phyloP scores from a whole-genome alignment of 345 rosid genomes.

The Salix koriyanagi region DNA sequence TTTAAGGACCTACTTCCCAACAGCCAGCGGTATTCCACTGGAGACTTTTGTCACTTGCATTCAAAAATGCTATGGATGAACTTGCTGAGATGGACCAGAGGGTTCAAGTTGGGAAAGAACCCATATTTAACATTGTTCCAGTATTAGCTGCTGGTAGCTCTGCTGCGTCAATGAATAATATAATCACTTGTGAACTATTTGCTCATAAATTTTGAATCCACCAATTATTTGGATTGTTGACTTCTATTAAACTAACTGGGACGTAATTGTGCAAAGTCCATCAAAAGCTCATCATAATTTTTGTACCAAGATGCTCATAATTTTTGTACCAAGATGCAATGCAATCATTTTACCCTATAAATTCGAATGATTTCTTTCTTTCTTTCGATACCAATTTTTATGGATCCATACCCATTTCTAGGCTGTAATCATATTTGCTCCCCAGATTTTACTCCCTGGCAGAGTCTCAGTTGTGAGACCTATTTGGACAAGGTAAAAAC shows the following conservation, averaged over 20 bases:
- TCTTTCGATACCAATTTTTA: neutral
- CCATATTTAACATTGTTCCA: constrained; percentile 59
- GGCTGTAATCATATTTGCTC: neutral
- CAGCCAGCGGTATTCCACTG: constrained; percentile 37
- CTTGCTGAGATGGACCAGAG: constrained; percentile 37
- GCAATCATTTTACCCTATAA: neutral
- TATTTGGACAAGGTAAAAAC: neutral
- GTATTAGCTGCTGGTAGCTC: constrained; percentile 61
- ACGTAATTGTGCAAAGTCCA: neutral
- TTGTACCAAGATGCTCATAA: neutral
- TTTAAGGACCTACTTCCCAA: constrained; percentile 57
- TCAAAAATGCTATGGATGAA: constrained; percentile 42
- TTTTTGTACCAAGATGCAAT: neutral
- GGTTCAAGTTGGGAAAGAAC: constrained; percentile 24
- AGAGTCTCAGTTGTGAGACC: neutral
- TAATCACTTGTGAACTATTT: constrained; percentile 66
- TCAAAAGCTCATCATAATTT: neutral
- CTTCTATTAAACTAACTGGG: neutral
- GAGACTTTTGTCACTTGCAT: constrained; percentile 33
- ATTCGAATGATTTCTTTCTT: neutral
- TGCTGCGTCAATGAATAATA: constrained; percentile 47
- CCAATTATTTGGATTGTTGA: neutral
- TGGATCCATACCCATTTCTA: neutral
- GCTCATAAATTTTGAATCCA: constrained; percentile 46
- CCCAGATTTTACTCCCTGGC: neutral